Percentiles rank a stretch among this genome's conserved stretches.
Evolutionary conservation across 768 basidiomycete species (phyloP).

Genomic region (Lactarius tabidus): DNA sequence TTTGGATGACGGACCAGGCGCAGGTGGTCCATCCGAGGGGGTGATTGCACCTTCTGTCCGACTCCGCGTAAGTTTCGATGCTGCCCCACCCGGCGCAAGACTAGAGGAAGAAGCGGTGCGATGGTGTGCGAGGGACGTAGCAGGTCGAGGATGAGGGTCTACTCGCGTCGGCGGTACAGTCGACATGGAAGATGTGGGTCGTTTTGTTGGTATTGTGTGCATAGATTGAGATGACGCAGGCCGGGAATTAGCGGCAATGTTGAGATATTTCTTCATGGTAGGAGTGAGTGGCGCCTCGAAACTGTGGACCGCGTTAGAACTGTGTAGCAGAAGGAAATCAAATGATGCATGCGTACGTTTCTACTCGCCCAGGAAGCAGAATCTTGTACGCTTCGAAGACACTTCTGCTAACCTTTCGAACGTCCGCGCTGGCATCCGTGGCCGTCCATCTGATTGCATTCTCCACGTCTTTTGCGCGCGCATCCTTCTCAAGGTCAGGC

Average conservation of each 20-base stretch:
- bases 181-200: slow-evolving; percentile 19
- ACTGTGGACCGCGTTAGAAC: slow-evolving; percentile 37
- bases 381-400: slow-evolving; percentile 75
- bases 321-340: not conserved
- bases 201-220: slow-evolving; percentile 8
- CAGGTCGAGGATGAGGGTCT: slow-evolving; percentile 19
- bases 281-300: slow-evolving; percentile 74
- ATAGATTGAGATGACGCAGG: slow-evolving; percentile 22
- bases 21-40: not conserved
- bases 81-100: not conserved
- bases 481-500: slow-evolving; percentile 70
- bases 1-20: slow-evolving; percentile 1
- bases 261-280: slow-evolving; percentile 45
- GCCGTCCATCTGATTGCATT: slow-evolving; percentile 61
- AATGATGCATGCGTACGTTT: slow-evolving; percentile 45
- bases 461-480: slow-evolving; percentile 63
- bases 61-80: slow-evolving; percentile 8
- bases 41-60: not conserved
- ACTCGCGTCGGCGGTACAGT: slow-evolving; percentile 9
- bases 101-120: slow-evolving; percentile 17
- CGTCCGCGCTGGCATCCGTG: slow-evolving; percentile 70
- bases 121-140: slow-evolving; percentile 16
- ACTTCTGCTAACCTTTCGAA: slow-evolving; percentile 63
- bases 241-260: slow-evolving; percentile 19
- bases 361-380: slow-evolving; percentile 62